A percentile compares a stretch with the other conserved stretches of the same genome.
Evolutionary conservation across 2,329 filamentous ascomycete species (phyloP).

Genomic region (Xylariaceae sp.): DNA sequence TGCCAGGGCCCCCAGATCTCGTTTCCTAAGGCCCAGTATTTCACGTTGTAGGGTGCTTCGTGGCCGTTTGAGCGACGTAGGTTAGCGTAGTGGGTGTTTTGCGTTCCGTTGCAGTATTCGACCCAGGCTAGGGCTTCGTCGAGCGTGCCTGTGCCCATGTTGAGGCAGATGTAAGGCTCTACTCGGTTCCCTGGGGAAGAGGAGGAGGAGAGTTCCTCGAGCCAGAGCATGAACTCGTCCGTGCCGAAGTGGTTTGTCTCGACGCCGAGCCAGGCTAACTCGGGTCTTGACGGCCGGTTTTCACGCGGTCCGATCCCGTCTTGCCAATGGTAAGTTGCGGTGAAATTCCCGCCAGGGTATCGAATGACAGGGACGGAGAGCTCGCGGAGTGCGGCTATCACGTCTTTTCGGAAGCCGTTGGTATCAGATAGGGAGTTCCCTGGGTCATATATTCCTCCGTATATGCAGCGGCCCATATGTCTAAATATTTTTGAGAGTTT

Average conservation of each 20-base stretch:
- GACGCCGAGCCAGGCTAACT: conserved; percentile 73
- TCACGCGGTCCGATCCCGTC: conserved; percentile 75
- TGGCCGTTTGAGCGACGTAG: conserved; percentile 71
- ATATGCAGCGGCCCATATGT: conserved; percentile 87
- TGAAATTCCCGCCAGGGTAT: conserved; percentile 82
- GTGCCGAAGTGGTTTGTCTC: conserved; percentile 80
- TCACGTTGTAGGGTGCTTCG: conserved; percentile 72
- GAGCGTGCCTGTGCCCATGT: conserved; percentile 71
- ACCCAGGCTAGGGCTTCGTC: conserved; percentile 66
- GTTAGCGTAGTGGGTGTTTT: conserved; percentile 78
- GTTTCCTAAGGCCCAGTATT: conserved; percentile 85
- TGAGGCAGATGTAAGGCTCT: conserved; percentile 75
- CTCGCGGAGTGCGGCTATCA: conserved; percentile 68
- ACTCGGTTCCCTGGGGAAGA: conserved; percentile 48
- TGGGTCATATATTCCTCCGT: conserved; percentile 81
- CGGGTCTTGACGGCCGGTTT: conserved; percentile 60
- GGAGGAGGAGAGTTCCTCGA: conserved; percentile 62
- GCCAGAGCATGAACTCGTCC: conserved; percentile 84
- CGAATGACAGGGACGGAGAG: conserved; percentile 72
- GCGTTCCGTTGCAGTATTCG: conserved; percentile 80
- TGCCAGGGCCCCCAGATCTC: conserved; percentile 66
- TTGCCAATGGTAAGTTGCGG: conserved; percentile 80
- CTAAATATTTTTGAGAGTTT: conserved; percentile 36
- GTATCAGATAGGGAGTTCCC: conserved; percentile 68
- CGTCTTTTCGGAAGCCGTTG: conserved; percentile 74